Base-by-base conservation (phyloP, 805 yeast species). In the Pichia exigua region DNA sequence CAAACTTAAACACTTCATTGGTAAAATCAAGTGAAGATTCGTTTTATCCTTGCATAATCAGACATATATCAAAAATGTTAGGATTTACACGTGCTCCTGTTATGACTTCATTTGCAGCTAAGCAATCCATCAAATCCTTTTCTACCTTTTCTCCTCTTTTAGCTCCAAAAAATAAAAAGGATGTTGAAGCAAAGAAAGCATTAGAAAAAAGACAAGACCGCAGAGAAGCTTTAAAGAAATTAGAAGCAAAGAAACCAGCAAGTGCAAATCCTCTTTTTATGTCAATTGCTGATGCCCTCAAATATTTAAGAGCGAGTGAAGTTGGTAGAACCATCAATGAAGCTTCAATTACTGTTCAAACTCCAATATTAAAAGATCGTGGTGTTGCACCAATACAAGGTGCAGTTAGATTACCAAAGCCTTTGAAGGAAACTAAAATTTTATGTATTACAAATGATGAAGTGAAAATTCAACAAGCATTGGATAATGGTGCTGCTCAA, bases 251-350 rank as follows among this genome's bases (percentile, higher is more conserved):
- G 49, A 62, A 59, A 40, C 83, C 65, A 54, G 76, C 74, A 53
- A 69, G 58, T 64, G 68, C 57, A 15, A 74, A 75, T 48, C 91
- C 91, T 1, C 71, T 85, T 50, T 84, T 81, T 63, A 81, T 87
- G 85, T 82, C 79, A 47, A 74, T 89, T 9, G 79, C 86, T 7
- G 67, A 71, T 30, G 97, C 97, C 1, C 67, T 89, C 66, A 76
- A 86, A 60, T 90, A 82, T 62, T 65, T 92, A 51, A 76, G 97
- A 56, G 96, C 98, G 0, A 81, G 90, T 6, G 97, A 90, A 67
- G 95, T 90, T 6, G 98, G 99, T 6, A 81, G 86, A 62, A 81
- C 92, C 2, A 71, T 76, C 5, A 70, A 76, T n/a, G 81, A 82
- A 59, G 82, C 92, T 22, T 83, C 91, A 24, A 73, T 92, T 42